Evolutionary conservation across 163 green algal genomes (phyloP), one percentile per base, ranked within the genome.

Genomic region (Chlorella variabilis): DNA sequence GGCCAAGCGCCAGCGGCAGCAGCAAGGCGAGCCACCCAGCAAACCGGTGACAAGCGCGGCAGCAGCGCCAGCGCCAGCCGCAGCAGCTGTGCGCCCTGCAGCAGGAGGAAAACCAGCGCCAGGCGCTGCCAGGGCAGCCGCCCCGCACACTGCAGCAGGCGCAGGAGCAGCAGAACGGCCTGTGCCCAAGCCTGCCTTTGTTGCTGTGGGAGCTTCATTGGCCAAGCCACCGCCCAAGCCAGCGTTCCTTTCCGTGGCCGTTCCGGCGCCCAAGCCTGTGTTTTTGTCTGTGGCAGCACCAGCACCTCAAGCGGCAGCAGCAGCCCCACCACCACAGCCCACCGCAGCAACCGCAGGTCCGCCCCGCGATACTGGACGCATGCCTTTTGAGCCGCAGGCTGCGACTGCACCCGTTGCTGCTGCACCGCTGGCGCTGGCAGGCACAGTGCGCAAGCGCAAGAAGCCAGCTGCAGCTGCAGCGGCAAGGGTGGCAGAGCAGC

Each of bases 371-470:
- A n/a, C n/a, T n/a, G n/a, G n/a, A n/a, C n/a, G n/a, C n/a, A n/a
- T 15, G 51, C 9, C 51, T 62, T 27, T 62, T 62, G 51, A 31
- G 15, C 51, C 68, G 70, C 48, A 66, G 49, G 68, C 27, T 33
- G 41, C 27, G 39, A 42, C 68, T 41, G 66, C 39, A 21, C 27
- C 39, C 2, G 9, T 8, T 38, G 18, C 27, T 7, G 18, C 21
- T 33, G 36, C 34, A 33, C 38, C 38, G 25, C 38, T 54, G 25
- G 36, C 38, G 2, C 48, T 65, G 70, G 48, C 13, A 18, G 48
- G n/a, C 11, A 29, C 38, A 13, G 36, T 9, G 8, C 73, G 73
- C 17, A 80, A 80, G 73, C 54, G 73, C 3, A 80, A 80, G 38
- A 59, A 41, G 56, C 7, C 73, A 21, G 70, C 70, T 4, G 29